These are phyloP conservation scores for Zygoascus hellenicus DNA, from an alignment of 1,139 yeast species.

Conservation along the genomic window DNA sequence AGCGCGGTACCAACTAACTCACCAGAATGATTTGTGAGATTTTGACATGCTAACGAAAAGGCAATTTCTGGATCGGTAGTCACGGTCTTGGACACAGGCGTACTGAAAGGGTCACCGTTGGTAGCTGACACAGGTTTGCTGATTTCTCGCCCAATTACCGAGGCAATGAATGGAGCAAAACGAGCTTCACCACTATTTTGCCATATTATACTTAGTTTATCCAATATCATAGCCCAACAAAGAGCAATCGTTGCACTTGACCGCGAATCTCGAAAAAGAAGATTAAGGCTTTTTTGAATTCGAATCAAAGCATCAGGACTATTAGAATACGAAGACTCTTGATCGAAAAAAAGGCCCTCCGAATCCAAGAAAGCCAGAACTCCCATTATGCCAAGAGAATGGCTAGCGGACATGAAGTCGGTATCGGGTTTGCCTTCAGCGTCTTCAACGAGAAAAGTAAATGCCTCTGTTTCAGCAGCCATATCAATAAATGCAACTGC, in stretches of 20 bases:
- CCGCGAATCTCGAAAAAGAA: constrained; percentile 22
- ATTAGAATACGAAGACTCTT: constrained; percentile 38
- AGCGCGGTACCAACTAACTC: constrained; percentile 38
- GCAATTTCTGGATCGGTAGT: constrained; percentile 10
- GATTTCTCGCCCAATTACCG: constrained; percentile 18
- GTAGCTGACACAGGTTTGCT: constrained; percentile 38
- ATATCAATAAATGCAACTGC: background rate
- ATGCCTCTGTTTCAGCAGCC: constrained; percentile 7
- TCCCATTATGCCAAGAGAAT: background rate
- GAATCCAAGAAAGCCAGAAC: background rate
- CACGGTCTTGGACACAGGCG: constrained; percentile 28
- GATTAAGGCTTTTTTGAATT: constrained; percentile 37
- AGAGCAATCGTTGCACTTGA: constrained; percentile 51
- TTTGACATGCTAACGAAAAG: constrained; percentile 12
- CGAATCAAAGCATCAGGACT: constrained; percentile 40
- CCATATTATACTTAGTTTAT: constrained; percentile 43
- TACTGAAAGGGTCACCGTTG: constrained; percentile 16
- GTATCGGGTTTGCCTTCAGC: background rate
- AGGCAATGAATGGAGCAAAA: background rate
- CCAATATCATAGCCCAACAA: constrained; percentile 66
- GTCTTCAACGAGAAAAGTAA: constrained; percentile 13
- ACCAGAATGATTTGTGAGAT: constrained; percentile 20
- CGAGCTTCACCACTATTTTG: background rate
- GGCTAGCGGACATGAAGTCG: background rate
- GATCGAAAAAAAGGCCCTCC: constrained; percentile 1